A percentile compares a stretch with the other conserved stretches of the same genome.
phyloP scores from a whole-genome alignment of 306 rosid species.

The Rubus idaeus region DNA sequence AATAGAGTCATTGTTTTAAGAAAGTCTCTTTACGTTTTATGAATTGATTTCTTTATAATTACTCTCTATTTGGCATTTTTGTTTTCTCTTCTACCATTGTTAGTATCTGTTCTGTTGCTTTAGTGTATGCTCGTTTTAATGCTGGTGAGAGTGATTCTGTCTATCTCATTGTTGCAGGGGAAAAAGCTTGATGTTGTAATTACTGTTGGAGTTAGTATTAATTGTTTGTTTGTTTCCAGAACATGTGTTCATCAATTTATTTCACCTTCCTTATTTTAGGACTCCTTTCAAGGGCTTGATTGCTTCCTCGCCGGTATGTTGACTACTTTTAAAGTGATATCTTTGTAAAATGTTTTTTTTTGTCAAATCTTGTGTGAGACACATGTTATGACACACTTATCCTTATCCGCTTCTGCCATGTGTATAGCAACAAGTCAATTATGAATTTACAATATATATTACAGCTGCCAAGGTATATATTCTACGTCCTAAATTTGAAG shows the following conservation, averaged over 20 bases:
- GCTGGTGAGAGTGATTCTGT: slow-evolving; percentile 4
- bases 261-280: slow-evolving; percentile 50
- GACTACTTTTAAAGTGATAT: slow-evolving; percentile 15
- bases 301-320: slow-evolving; percentile 95
- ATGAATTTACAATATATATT: slow-evolving; percentile 79
- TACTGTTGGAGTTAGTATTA: neutral
- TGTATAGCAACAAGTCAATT: no score
- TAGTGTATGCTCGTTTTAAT: slow-evolving; percentile 6
- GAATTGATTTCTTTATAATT: neutral
- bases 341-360: neutral
- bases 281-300: slow-evolving; percentile 90
- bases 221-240: neutral
- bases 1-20: slow-evolving; percentile 6
- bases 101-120: slow-evolving; percentile 7
- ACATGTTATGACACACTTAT: slow-evolving; percentile 14
- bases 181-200: slow-evolving; percentile 38
- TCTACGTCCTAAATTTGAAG: neutral
- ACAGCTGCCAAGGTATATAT: slow-evolving; percentile 68
- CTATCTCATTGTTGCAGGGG: slow-evolving; percentile 52
- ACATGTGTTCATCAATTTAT: neutral
- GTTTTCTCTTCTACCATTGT: neutral
- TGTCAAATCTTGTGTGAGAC: slow-evolving; percentile 11
- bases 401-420: neutral
- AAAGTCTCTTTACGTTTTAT: slow-evolving; percentile 7
- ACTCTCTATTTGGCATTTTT: neutral